Base-by-base conservation (phyloP, 192 early-diverging fungal species). In the Backusella tuberculispora region DNA sequence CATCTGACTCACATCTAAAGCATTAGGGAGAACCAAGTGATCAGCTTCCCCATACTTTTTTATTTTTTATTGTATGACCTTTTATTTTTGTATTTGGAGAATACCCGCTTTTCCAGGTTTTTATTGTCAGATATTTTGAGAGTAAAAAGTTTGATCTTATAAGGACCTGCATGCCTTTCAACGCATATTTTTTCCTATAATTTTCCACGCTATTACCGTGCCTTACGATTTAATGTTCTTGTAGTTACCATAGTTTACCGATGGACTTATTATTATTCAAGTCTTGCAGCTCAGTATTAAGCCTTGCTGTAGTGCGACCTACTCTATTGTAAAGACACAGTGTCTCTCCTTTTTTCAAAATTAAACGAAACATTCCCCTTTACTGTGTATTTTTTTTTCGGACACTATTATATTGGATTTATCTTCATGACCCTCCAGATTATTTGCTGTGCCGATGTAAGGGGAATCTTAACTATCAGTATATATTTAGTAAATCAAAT, bases 391-490 rank as follows among this genome's bases (percentile, higher is more conserved):
- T 43, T 24, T 26, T 26, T 43, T 26, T 63, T 9, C 67, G 42
- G 44, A 67, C 7, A 19, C 53, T 6, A 63, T 72, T 50, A 9
- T 60, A 26, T 10, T 60, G 8, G 19, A 24, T 13, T 60, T 24
- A 60, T 60, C 7, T 9, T 60, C 19, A 26, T 60, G 53, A 60
- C 10, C 10, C 24, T 60, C 53, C 0, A 26, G 12, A 26, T 26
- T n/a, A 24, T 4, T 60, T 60, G 10, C 10, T 9, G 53, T 60
- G 10, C 50, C 43, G 15, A 83, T 70, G 24, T 34, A 60, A 8
- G 81, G 81, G 81, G 67, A 79, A 75, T 41, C 78, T 76, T 43
- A 10, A n/a, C 75, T 76, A 63, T 8, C 37, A 50, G 17, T 67
- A 38, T 17, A 8, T 40, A 66, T 40, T 34, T 66, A 41, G 34